Base-by-base conservation (phyloP, 257 asterid species). In the Petrea volubilis region DNA sequence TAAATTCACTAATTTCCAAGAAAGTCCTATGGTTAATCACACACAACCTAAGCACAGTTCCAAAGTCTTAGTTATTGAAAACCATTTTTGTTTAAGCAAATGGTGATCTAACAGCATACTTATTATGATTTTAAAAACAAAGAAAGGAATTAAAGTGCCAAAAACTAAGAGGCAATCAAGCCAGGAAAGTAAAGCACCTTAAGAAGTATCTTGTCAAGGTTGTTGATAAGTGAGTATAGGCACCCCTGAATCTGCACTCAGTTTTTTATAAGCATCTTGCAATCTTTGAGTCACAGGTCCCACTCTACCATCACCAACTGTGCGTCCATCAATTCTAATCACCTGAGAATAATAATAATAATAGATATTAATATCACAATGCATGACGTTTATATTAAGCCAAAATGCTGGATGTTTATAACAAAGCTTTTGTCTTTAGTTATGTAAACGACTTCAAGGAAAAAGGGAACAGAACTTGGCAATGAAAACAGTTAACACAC, bases 241-340 rank as follows among this genome's bases (percentile, higher is more conserved):
- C 66, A 93, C 94, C 55, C 98, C 97, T 17, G 85, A 67, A 40
- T 83, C 96, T 38, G 80, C 77, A 17, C 83, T 76, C 78, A 91
- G 73, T 25, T 72, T 81, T 68, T 53, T 77, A 67, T 79, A 93
- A 76, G 89, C 96, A 59, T 60, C 71, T 77, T 89, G 96, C 77
- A 93, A 58, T 74, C 84, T 85, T 69, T 68, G 90, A 40, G 97
- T 93, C 75, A 87, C 80, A 0, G 96, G 86, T 79, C 98, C 98
- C 53, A 93, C 95, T 64, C 53, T 52, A 60, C 98, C 98, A 74
- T 89, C 84, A 6, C 97, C 97, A 18, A 93, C 51, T 46, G 72
- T 61, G 49, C 98, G 96, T 24, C 96, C 97, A 60, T 93, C 98
- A 38, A 93, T 85, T 70, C 79, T 85, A 64, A 82, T 68, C 44